A percentile compares a stretch with the other conserved stretches of the same genome.
phyloP scores from a whole-genome alignment of 352 stramenopile species.

The Globisporangium alternatum region DNA sequence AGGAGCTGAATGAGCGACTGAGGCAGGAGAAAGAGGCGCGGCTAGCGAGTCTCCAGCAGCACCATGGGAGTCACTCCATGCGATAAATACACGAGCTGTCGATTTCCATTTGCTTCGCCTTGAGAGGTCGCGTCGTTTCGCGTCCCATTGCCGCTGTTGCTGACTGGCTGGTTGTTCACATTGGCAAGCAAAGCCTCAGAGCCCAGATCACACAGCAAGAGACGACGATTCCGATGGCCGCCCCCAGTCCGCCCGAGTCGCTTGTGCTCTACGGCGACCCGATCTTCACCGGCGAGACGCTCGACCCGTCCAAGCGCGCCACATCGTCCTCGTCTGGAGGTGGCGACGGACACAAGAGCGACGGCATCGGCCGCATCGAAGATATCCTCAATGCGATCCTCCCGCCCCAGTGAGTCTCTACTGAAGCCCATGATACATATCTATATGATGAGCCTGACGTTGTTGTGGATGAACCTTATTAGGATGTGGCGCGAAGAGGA shows the following conservation, averaged over 20 bases:
- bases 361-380: slow-evolving; percentile 64
- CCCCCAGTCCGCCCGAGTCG: slow-evolving; percentile 73
- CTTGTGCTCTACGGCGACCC: slow-evolving; percentile 88
- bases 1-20: slow-evolving; percentile 41
- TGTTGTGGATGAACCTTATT: neutral
- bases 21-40: slow-evolving; percentile 45
- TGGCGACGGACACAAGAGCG: slow-evolving; percentile 28
- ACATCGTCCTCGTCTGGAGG: slow-evolving; percentile 21
- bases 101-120: no score
- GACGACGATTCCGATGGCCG: slow-evolving; percentile 32
- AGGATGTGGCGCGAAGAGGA: slow-evolving; percentile 83
- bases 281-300: slow-evolving; percentile 87
- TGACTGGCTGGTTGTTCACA: neutral
- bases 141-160: neutral
- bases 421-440: neutral
- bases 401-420: slow-evolving; percentile 57
- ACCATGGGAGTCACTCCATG: neutral
- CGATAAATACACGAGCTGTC: neutral
- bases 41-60: slow-evolving; percentile 8
- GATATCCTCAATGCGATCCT: slow-evolving; percentile 77
- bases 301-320: slow-evolving; percentile 54
- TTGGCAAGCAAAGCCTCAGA: neutral
- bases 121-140: slow-evolving; percentile 10
- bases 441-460: neutral
- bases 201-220: slow-evolving; percentile 3